Evolutionary conservation across 1,284 basidiomycete genomes (phyloP).

Genomic region (Inonotus hispidus): DNA sequence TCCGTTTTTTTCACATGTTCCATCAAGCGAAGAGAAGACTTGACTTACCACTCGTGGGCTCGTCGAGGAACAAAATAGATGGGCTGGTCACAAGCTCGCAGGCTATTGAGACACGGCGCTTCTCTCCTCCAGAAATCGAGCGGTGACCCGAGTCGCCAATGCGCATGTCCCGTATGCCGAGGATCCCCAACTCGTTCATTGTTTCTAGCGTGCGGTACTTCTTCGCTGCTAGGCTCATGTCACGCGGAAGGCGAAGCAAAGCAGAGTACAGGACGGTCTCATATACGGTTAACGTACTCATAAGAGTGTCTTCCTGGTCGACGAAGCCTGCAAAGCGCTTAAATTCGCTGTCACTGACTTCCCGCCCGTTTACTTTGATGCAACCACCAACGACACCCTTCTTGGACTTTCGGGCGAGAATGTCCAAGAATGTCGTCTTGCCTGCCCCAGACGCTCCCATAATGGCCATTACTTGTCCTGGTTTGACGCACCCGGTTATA

Average conservation of each 20-base stretch:
- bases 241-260: slow-evolving; percentile 81
- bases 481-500: slow-evolving; percentile 78
- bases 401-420: slow-evolving; percentile 88
- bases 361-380: slow-evolving; percentile 83
- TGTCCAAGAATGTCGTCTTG: slow-evolving; percentile 94
- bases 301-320: slow-evolving; percentile 96
- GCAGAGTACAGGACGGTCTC: slow-evolving; percentile 96
- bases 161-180: slow-evolving; percentile 84
- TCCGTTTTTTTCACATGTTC: neutral
- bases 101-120: slow-evolving; percentile 94
- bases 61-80: slow-evolving; percentile 92
- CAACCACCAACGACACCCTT: slow-evolving; percentile 71
- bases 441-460: slow-evolving; percentile 97
- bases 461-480: slow-evolving; percentile 89
- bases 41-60: slow-evolving; percentile 84
- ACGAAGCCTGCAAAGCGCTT: slow-evolving; percentile 89
- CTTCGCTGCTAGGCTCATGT: slow-evolving; percentile 94
- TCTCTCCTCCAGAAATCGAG: slow-evolving; percentile 94
- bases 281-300: slow-evolving; percentile 95
- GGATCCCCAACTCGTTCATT: slow-evolving; percentile 91
- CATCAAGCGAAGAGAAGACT: neutral
- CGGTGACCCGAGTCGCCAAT: slow-evolving; percentile 83
- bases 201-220: slow-evolving; percentile 93
- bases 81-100: slow-evolving; percentile 97
- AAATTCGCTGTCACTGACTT: slow-evolving; percentile 73